Evolutionary conservation across 192 early-diverging fungal genomes (phyloP).

Genomic region (Backusella westeae): DNA sequence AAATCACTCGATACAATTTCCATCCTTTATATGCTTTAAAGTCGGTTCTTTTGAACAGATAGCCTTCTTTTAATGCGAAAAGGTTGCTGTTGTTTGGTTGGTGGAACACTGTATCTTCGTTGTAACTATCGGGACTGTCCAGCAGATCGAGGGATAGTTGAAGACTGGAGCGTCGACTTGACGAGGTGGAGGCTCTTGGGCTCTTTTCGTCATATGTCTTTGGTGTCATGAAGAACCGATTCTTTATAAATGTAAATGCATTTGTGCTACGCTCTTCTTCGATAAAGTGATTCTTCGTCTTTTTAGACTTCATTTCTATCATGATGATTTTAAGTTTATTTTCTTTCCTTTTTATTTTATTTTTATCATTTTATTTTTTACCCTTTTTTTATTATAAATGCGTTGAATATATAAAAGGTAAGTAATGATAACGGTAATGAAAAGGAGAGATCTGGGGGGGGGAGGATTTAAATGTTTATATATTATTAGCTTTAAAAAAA

Average conservation of each 20-base stretch:
- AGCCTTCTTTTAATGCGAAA: constrained; percentile 54
- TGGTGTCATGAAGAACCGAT: constrained; percentile 8
- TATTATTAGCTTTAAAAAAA: background rate
- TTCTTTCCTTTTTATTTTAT: constrained; percentile 1
- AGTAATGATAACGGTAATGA: background rate
- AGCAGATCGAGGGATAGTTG: background rate
- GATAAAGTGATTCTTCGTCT: background rate
- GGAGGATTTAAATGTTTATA: background rate
- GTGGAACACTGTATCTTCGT: background rate
- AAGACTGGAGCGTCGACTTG: constrained; percentile 5
- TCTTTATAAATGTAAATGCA: constrained; percentile 19
- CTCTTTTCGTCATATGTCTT: background rate
- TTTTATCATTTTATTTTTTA: background rate
- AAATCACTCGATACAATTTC: constrained; percentile 72
- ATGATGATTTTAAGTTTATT: constrained; percentile 1
- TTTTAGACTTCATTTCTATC: constrained; percentile 17
- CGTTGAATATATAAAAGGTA: background rate
- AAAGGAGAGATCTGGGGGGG: background rate
- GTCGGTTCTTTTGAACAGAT: constrained; percentile 71
- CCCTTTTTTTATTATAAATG: background rate
- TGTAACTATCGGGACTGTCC: background rate
- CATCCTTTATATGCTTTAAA: constrained; percentile 69
- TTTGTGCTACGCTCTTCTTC: background rate
- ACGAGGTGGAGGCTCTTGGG: constrained; percentile 6
- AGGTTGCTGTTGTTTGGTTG: background rate